phyloP scores from a whole-genome alignment of 768 basidiomycete species.

The Collybiopsis luxurians region DNA sequence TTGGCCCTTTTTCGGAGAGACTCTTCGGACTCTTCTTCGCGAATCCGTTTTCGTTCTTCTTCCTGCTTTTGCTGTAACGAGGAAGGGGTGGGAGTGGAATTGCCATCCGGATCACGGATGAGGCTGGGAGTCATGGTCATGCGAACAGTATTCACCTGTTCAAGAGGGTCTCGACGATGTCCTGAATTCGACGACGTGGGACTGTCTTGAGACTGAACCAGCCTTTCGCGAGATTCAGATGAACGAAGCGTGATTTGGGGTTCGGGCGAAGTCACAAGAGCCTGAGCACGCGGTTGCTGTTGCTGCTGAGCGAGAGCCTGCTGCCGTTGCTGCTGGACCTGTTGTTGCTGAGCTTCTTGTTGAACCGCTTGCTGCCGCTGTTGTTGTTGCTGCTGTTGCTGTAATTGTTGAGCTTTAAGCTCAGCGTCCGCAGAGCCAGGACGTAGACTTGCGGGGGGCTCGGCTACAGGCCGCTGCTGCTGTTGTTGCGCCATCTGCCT shows the following conservation, averaged over 20 bases:
- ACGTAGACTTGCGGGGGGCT: conserved; percentile 32
- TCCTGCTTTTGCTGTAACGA: conserved; percentile 35
- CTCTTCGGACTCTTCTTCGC: conserved; percentile 41
- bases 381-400: conserved; percentile 32
- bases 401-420: conserved; percentile 25
- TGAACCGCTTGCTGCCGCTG: conserved; percentile 29
- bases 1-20: conserved; percentile 45
- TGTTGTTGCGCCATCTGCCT: conserved; percentile 20
- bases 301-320: conserved; percentile 20
- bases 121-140: conserved; percentile 78
- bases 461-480: conserved; percentile 17
- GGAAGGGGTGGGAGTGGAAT: conserved; percentile 7
- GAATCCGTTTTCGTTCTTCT: conserved; percentile 50
- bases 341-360: conserved; percentile 28
- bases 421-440: conserved; percentile 21
- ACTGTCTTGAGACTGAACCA: conserved; percentile 19
- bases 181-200: conserved; percentile 18
- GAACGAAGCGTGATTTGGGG: conserved; percentile 35
- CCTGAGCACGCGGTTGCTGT: conserved; percentile 14
- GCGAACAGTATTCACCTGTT: conserved; percentile 71
- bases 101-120: conserved; percentile 48
- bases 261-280: conserved; percentile 9
- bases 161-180: conserved; percentile 54
- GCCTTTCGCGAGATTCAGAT: conserved; percentile 47
- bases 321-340: conserved; percentile 26